Evolutionary conservation across 305 asterid genomes (phyloP).

Genomic region (Ajuga reptans): DNA sequence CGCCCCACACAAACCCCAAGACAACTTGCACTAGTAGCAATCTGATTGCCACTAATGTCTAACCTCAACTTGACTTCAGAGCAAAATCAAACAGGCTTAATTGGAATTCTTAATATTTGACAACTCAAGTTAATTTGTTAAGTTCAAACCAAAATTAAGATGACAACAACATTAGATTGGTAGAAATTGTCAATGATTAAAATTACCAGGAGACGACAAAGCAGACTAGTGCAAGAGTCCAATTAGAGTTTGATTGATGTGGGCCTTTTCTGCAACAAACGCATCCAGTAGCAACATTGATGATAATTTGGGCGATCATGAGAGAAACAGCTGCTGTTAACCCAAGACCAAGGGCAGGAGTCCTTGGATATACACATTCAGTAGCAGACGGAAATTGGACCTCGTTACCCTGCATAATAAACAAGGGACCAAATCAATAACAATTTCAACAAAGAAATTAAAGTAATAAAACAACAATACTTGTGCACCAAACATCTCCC

Average conservation of each 20-base stretch:
- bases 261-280: slow-evolving; percentile 64
- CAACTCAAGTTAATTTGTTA: neutral
- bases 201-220: slow-evolving; percentile 71
- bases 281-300: slow-evolving; percentile 73
- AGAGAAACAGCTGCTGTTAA: slow-evolving; percentile 63
- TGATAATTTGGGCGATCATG: slow-evolving; percentile 60
- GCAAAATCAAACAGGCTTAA: neutral
- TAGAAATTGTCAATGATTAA: neutral
- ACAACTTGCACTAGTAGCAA: no score
- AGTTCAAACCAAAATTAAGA: neutral
- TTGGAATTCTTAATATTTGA: neutral
- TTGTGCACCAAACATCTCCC: neutral
- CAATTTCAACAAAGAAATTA: neutral
- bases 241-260: slow-evolving; percentile 52
- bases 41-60: no score
- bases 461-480: neutral
- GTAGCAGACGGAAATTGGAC: slow-evolving; percentile 46
- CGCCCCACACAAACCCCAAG: no score
- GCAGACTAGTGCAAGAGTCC: slow-evolving; percentile 64
- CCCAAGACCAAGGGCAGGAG: slow-evolving; percentile 75
- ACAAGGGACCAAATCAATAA: neutral
- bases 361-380: slow-evolving; percentile 66
- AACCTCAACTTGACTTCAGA: neutral
- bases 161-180: neutral
- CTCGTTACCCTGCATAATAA: slow-evolving; percentile 32